Conservation (phyloP, 2,329 filamentous ascomycete species). For the Aspergillus vadensis region DNA sequence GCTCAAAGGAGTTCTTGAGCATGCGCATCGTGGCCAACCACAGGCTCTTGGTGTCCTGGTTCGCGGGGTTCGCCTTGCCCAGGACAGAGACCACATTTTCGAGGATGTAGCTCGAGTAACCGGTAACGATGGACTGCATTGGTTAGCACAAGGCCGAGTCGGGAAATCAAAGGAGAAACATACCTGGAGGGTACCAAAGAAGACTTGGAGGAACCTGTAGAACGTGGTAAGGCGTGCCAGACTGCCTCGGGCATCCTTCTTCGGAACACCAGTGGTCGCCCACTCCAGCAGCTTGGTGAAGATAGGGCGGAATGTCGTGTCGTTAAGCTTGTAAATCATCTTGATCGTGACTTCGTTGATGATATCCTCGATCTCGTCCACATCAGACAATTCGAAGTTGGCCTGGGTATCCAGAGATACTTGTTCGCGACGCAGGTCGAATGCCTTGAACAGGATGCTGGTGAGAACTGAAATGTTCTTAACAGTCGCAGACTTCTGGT, state of each 20-base stretch:
- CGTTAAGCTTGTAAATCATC: slow-evolving; percentile 96
- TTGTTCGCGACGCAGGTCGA: slow-evolving; percentile 51
- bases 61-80: slow-evolving; percentile 36
- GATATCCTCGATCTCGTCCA: slow-evolving; percentile 62
- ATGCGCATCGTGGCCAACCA: slow-evolving; percentile 72
- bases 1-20: slow-evolving; percentile 73
- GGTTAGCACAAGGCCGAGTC: background rate
- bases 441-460: slow-evolving; percentile 57
- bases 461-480: slow-evolving; percentile 74
- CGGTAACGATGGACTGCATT: slow-evolving; percentile 77
- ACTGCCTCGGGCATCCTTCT: slow-evolving; percentile 62
- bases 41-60: slow-evolving; percentile 59
- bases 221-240: slow-evolving; percentile 70
- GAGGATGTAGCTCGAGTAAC: slow-evolving; percentile 82
- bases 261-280: slow-evolving; percentile 63
- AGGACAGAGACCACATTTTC: slow-evolving; percentile 72
- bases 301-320: slow-evolving; percentile 86
- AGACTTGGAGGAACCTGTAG: slow-evolving; percentile 75
- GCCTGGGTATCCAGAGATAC: slow-evolving; percentile 30
- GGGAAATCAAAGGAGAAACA: slow-evolving; percentile 5
- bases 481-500: slow-evolving; percentile 74
- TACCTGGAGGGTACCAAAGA: slow-evolving; percentile 80
- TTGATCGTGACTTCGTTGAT: slow-evolving; percentile 74
- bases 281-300: slow-evolving; percentile 87
- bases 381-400: slow-evolving; percentile 50